phyloP scores from a whole-genome alignment of 1,284 basidiomycete species.

The Singerocomus rubriflavus region DNA sequence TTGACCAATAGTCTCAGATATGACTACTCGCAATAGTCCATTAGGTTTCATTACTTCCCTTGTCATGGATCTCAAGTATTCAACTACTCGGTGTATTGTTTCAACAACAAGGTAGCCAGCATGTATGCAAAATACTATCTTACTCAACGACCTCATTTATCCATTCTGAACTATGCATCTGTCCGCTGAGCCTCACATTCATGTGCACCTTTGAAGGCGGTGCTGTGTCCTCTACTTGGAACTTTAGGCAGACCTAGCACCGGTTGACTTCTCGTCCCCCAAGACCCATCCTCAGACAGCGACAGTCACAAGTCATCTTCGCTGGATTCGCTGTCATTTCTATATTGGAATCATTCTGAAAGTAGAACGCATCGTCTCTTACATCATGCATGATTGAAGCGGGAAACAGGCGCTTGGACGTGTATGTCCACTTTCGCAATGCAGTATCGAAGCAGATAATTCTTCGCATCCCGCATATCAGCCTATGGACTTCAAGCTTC shows the following conservation, averaged over 20 bases:
- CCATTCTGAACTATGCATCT: too few relatives aligned
- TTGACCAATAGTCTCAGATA: constrained; percentile 45
- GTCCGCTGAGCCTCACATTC: background rate
- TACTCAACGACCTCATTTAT: constrained; percentile 1
- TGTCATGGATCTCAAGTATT: constrained; percentile 7
- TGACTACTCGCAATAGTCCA: constrained; percentile 54
- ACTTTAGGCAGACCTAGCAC: too few relatives aligned
- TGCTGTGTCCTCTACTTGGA: background rate
- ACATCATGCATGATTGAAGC: background rate
- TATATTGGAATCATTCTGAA: background rate
- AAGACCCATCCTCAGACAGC: too few relatives aligned
- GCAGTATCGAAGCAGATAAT: background rate
- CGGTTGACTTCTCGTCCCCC: background rate
- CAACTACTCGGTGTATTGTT: constrained; percentile 14
- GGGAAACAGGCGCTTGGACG: background rate
- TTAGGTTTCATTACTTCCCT: constrained; percentile 20
- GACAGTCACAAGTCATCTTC: too few relatives aligned
- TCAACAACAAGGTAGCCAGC: constrained; percentile 18
- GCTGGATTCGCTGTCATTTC: too few relatives aligned
- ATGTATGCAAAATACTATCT: background rate
- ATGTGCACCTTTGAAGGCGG: background rate
- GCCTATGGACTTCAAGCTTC: background rate
- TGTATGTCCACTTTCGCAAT: background rate
- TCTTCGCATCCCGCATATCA: background rate
- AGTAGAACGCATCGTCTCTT: background rate